phyloP scores from a whole-genome alignment of 345 rosid species.

The Hevea brasiliensis region DNA sequence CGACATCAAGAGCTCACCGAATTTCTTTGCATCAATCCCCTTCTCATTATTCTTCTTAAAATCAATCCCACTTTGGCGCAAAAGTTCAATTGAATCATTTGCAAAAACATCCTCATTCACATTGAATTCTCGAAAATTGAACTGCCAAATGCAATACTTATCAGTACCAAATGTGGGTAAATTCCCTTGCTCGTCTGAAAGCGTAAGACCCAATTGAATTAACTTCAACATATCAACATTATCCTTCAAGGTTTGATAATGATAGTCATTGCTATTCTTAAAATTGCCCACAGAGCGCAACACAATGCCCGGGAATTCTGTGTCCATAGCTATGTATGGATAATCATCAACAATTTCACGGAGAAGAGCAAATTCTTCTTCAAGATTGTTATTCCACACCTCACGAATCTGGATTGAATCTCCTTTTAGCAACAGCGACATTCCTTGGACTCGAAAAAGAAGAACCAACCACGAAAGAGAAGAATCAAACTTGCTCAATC shows the following conservation, averaged over 20 bases:
- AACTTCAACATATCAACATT: constrained; percentile 73
- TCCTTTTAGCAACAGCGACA: constrained; percentile 55
- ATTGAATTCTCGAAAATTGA: constrained; percentile 68
- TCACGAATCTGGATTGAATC: constrained; percentile 65
- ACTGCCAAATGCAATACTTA: constrained; percentile 69
- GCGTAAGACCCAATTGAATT: constrained; percentile 74
- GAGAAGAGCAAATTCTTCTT: constrained; percentile 51
- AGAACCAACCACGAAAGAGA: background rate
- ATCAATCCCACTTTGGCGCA: constrained; percentile 63
- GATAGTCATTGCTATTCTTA: constrained; percentile 49
- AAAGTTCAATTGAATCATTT: constrained; percentile 59
- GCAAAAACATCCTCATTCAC: constrained; percentile 56
- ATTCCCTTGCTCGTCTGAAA: constrained; percentile 63
- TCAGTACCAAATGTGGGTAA: constrained; percentile 64
- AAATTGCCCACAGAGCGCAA: constrained; percentile 49
- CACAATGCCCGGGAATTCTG: constrained; percentile 77
- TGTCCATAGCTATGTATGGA: constrained; percentile 75
- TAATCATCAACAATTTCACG: constrained; percentile 53
- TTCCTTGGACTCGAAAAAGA: constrained; percentile 20
- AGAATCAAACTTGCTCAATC: background rate
- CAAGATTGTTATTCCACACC: constrained; percentile 66
- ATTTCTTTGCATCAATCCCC: constrained; percentile 51
- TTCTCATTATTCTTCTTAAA: constrained; percentile 52
- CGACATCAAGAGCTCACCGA: constrained; percentile 67
- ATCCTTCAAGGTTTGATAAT: constrained; percentile 56